Conservation (phyloP, 768 basidiomycete genomes). For the Trametopsis cervina region DNA sequence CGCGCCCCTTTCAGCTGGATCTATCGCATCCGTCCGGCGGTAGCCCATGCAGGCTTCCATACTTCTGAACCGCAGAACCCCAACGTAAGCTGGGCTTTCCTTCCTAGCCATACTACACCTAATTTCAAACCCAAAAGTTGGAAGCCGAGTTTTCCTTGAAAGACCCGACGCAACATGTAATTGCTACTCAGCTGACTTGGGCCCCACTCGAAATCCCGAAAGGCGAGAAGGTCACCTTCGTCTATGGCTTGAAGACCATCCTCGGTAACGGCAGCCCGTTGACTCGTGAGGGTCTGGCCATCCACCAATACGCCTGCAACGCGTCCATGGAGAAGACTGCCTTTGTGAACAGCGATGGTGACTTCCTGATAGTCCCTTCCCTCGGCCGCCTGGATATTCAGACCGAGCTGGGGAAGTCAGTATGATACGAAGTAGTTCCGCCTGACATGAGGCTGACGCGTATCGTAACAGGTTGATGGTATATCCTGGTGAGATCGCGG, state of each 20-base stretch:
- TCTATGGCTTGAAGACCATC: constrained; percentile 55
- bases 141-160: constrained; percentile 53
- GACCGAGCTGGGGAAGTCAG: constrained; percentile 62
- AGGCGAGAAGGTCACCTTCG: constrained; percentile 40
- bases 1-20: constrained; percentile 46
- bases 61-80: constrained; percentile 44
- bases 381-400: constrained; percentile 61
- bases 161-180: constrained; percentile 54
- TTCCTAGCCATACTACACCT: not conserved
- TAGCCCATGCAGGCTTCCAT: constrained; percentile 58
- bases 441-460: constrained; percentile 3
- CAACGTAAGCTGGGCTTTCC: constrained; percentile 34
- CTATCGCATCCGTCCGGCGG: constrained; percentile 63
- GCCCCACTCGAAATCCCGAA: constrained; percentile 48
- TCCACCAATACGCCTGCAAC: constrained; percentile 57
- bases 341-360: constrained; percentile 58
- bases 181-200: constrained; percentile 64
- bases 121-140: constrained; percentile 30
- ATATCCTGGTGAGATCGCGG: constrained; percentile 54
- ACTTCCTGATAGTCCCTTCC: constrained; percentile 61
- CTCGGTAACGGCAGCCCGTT: constrained; percentile 59
- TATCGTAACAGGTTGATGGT: constrained; percentile 43
- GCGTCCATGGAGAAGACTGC: constrained; percentile 53
- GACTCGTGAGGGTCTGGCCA: constrained; percentile 55
- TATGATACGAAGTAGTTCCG: constrained; percentile 1